Evolutionary conservation across 768 basidiomycete genomes (phyloP), one percentile per base, ranked within the genome.

Genomic region (Amanita polypyramis): DNA sequence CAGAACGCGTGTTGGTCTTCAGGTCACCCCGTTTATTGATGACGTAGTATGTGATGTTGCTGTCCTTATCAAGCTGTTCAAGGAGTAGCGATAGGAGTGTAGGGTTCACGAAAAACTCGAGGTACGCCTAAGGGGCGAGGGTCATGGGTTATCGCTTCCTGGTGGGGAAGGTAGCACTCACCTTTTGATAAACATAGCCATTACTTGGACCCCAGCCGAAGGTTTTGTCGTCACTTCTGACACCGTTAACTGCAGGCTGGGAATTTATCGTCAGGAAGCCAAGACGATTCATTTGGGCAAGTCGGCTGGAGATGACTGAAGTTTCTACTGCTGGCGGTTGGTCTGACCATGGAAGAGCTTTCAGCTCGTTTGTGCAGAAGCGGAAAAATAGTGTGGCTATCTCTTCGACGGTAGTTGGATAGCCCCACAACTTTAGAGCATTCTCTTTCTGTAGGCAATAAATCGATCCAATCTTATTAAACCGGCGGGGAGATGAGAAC

Each of bases 241-340:
- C 86, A 40, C 92, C 93, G 58, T 95, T 89, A 25, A 97, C 93
- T 2, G 92, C 93, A 8, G 94, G 94, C 62, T 97, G 94, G 19
- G 90, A 93, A 65, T 97, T 97, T 70, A 97, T 97, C 1, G 92
- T 97, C 56, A 98, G 65, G 73, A 94, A 99, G 2, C 96, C 96
- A 14, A 89, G 68, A 45, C 81, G 76, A 63, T 98, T 99, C 71
- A 98, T 80, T 61, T 77, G 77, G 32, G 88, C 78, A 3, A 99
- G 76, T 53, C 86, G 77, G 36, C 73, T 65, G 7, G 88, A 68
- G 58, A 99, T 98, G 41, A 83, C 73, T 3, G 73, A 67, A 0
- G 92, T 98, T 66, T 99, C 96, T 39, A 68, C 72, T 15, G 88
- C 80, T 20, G 89, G 79, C n/a, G 79, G 78, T 47, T 89, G 78